Evolutionary conservation across 805 yeast species (phyloP).

Genomic region (Danielozyma ontarioensis): DNA sequence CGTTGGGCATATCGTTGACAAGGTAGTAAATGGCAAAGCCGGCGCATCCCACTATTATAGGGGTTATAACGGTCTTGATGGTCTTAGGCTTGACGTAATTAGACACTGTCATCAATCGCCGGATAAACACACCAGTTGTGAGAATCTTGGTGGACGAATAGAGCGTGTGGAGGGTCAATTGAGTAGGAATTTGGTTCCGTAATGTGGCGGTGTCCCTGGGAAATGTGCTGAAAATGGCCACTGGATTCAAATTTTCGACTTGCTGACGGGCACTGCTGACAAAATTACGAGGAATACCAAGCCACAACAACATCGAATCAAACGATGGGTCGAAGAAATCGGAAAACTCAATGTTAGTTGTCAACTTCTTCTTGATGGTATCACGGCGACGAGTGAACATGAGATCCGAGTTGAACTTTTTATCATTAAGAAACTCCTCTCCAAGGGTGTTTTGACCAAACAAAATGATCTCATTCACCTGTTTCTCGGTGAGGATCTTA

Average conservation of each 20-base stretch:
- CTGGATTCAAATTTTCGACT: constrained; percentile 29
- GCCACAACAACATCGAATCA: constrained; percentile 49
- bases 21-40: constrained; percentile 57
- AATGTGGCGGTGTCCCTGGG: constrained; percentile 27
- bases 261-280: constrained; percentile 22
- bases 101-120: constrained; percentile 29
- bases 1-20: constrained; percentile 78
- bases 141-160: constrained; percentile 36
- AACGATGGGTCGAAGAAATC: constrained; percentile 80
- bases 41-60: constrained; percentile 46
- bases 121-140: constrained; percentile 39
- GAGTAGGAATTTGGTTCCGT: constrained; percentile 29
- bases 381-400: constrained; percentile 83
- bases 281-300: constrained; percentile 32
- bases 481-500: constrained; percentile 49
- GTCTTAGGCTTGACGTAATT: constrained; percentile 32
- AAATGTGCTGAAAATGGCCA: constrained; percentile 21
- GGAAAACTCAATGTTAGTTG: constrained; percentile 53
- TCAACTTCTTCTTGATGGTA: constrained; percentile 49
- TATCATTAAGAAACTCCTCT: constrained; percentile 52
- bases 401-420: constrained; percentile 60
- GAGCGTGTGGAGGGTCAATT: constrained; percentile 35
- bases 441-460: constrained; percentile 66
- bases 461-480: constrained; percentile 57
- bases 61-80: constrained; percentile 47